Percentiles rank a stretch among this genome's conserved stretches.
Evolutionary conservation across 2,329 filamentous ascomycete species (phyloP).

Genomic region (Bimuria novae-zelandiae): DNA sequence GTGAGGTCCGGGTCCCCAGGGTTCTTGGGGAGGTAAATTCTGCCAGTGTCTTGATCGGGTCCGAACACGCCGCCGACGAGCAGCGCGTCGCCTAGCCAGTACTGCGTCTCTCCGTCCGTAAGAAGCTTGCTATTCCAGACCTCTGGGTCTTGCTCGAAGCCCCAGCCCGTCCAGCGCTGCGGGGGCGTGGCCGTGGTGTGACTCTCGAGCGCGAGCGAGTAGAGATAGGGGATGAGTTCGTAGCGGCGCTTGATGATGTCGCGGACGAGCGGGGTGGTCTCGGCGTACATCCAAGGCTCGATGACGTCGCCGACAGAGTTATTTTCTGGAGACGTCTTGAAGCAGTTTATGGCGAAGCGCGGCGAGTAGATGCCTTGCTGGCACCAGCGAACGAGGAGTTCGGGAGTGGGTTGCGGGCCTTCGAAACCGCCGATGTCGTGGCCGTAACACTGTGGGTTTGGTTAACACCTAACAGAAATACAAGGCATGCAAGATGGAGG

Average conservation of each 20-base stretch:
- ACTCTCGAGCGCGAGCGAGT: constrained; percentile 66
- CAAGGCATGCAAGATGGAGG: no score
- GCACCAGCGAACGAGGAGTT: constrained; percentile 73
- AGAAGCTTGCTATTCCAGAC: constrained; percentile 65
- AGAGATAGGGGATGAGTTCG: constrained; percentile 72
- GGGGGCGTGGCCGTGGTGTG: constrained; percentile 66
- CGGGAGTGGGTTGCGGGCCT: constrained; percentile 71
- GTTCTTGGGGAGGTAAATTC: constrained; percentile 65
- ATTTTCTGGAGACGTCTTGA: constrained; percentile 70
- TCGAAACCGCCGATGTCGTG: constrained; percentile 79
- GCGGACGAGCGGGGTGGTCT: constrained; percentile 66
- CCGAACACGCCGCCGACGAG: constrained; percentile 71
- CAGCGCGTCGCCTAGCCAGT: constrained; percentile 71
- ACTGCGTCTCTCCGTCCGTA: constrained; percentile 70
- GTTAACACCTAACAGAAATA: background rate
- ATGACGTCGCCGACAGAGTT: constrained; percentile 73
- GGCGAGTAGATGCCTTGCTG: constrained; percentile 72
- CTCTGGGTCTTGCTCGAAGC: constrained; percentile 67
- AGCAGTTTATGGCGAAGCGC: constrained; percentile 78
- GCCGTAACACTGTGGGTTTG: constrained; percentile 62
- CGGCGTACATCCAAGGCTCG: constrained; percentile 77
- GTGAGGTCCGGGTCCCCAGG: constrained; percentile 52
- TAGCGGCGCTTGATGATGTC: constrained; percentile 72
- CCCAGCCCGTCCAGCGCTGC: constrained; percentile 75
- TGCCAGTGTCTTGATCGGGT: constrained; percentile 58